These are phyloP conservation scores for Debaryomycetaceae sp. DNA, from an alignment of 1,139 yeast genomes.

Conservation along the genomic window DNA sequence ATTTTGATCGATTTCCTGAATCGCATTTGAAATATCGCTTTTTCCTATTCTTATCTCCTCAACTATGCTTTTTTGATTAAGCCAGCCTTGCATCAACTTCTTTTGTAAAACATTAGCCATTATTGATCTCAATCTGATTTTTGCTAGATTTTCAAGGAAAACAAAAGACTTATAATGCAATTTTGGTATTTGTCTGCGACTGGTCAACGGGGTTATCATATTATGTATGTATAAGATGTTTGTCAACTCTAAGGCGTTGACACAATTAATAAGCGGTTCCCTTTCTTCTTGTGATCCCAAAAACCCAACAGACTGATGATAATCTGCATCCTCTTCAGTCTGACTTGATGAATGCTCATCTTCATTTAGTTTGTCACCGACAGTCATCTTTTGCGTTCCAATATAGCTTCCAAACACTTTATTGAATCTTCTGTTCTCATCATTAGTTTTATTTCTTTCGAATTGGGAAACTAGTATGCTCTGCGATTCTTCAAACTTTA, in stretches of 20 bases:
- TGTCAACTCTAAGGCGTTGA: constrained; percentile 4
- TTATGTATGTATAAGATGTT: constrained; percentile 6
- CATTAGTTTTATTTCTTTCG: constrained; percentile 16
- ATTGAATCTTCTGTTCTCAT: constrained; percentile 10
- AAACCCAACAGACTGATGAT: not conserved
- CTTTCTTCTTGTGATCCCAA: not conserved
- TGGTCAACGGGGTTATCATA: constrained; percentile 5
- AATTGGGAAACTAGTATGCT: constrained; percentile 20
- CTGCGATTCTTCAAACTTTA: constrained; percentile 47
- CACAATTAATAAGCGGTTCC: constrained; percentile 4
- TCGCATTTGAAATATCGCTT: constrained; percentile 1
- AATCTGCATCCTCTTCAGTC: not conserved
- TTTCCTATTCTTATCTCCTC: constrained; percentile 1
- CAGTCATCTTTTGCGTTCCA: not conserved
- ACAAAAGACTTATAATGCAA: constrained; percentile 10
- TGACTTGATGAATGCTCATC: not conserved
- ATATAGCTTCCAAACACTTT: constrained; percentile 4
- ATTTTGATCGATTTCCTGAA: not conserved
- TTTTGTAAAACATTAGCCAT: constrained; percentile 7
- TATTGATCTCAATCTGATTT: constrained; percentile 4
- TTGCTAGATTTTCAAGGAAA: constrained; percentile 8
- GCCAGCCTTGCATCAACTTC: constrained; percentile 6
- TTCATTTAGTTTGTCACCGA: not conserved
- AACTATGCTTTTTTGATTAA: constrained; percentile 3
- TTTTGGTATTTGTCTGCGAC: constrained; percentile 6